Percentiles rank a stretch among this genome's conserved stretches.
Evolutionary conservation across 768 basidiomycete genomes (phyloP).

Genomic region (Filobasidium floriforme): DNA sequence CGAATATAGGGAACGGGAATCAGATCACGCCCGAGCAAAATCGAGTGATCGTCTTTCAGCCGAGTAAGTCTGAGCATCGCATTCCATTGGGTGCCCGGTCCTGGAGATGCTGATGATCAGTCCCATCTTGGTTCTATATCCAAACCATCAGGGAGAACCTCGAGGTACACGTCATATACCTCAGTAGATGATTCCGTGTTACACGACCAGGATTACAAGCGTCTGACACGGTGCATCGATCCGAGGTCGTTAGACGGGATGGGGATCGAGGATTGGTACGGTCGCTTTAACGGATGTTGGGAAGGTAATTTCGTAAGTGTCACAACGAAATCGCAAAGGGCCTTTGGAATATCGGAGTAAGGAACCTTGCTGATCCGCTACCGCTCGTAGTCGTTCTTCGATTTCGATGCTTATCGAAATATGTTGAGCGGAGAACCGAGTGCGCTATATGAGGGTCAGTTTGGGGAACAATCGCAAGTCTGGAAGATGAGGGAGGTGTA

Average conservation of each 20-base stretch:
- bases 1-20: slow-evolving; percentile 11
- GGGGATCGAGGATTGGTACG: slow-evolving; percentile 31
- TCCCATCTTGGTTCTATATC: too few relatives aligned
- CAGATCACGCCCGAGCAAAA: slow-evolving; percentile 2
- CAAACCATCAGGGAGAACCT: slow-evolving; percentile 9
- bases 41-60: slow-evolving; percentile 11
- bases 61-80: too few relatives aligned
- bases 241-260: slow-evolving; percentile 38
- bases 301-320: slow-evolving; percentile 36
- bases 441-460: slow-evolving; percentile 66
- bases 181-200: slow-evolving; percentile 27
- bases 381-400: slow-evolving; percentile 54
- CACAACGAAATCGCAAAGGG: too few relatives aligned
- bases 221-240: slow-evolving; percentile 41
- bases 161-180: slow-evolving; percentile 20
- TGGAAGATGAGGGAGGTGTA: slow-evolving; percentile 59
- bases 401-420: slow-evolving; percentile 62
- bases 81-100: too few relatives aligned
- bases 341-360: too few relatives aligned
- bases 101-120: slow-evolving; percentile 10
- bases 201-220: slow-evolving; percentile 44
- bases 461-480: slow-evolving; percentile 78
- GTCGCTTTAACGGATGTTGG: slow-evolving; percentile 39
- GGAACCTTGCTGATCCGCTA: too few relatives aligned
- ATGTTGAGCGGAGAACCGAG: slow-evolving; percentile 50